phyloP scores from a whole-genome alignment of 148 eudicot species.

The Fagopyrum esculentum region DNA sequence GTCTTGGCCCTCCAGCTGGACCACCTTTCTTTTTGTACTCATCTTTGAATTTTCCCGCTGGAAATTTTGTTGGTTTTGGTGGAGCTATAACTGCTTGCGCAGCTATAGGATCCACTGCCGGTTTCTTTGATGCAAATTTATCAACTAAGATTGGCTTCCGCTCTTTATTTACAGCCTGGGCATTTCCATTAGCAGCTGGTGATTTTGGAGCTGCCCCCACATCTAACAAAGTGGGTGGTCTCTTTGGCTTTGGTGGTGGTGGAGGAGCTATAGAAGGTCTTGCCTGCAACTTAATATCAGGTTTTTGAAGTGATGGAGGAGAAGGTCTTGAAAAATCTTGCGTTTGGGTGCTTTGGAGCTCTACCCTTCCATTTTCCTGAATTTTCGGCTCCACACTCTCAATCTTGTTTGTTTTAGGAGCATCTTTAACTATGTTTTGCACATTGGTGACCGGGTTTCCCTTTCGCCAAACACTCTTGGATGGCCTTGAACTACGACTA shows the following conservation, averaged over 20 bases:
- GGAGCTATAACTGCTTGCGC: conserved; percentile 74
- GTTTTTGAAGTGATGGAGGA: conserved; percentile 36
- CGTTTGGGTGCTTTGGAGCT: conserved; percentile 19
- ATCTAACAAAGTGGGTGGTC: conserved; percentile 65
- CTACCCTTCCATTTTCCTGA: conserved; percentile 26
- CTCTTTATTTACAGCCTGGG: conserved; percentile 41
- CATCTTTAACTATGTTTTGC: conserved; percentile 47
- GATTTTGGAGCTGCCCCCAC: conserved; percentile 49
- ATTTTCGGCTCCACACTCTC: conserved; percentile 24
- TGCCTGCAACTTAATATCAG: conserved; percentile 60
- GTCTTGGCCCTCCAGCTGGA: conserved; percentile 50
- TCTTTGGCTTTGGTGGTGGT: conserved; percentile 26
- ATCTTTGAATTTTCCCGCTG: conserved; percentile 54
- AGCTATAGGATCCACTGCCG: conserved; percentile 54
- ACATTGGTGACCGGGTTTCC: conserved; percentile 69
- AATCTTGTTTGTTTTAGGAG: conserved; percentile 36
- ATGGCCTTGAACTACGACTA: conserved; percentile 38
- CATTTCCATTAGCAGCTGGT: conserved; percentile 25
- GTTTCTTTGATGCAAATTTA: conserved; percentile 75
- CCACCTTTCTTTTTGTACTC: conserved; percentile 61
- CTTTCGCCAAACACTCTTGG: conserved; percentile 88
- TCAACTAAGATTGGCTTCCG: conserved; percentile 82
- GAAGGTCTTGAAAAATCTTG: conserved; percentile 38
- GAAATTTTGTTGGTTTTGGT: conserved; percentile 53
- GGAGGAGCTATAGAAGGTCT: conserved; percentile 74